Conservation (phyloP, 345 rosid species). For the Pugionium cornutum region DNA sequence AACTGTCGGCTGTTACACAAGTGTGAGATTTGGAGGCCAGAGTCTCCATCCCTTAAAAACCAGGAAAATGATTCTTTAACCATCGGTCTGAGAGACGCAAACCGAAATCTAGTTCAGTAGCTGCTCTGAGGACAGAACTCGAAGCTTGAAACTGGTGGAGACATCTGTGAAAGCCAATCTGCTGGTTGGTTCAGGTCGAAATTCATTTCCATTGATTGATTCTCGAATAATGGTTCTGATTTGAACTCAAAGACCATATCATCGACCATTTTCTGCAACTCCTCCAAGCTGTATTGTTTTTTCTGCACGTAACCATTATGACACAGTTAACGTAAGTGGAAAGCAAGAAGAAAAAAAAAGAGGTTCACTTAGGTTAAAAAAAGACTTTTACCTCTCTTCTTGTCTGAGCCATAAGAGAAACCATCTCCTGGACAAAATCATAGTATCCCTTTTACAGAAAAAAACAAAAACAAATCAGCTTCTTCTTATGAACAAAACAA, state of each 20-base stretch:
- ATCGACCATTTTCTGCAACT: conserved; percentile 76
- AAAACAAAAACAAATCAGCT: background rate
- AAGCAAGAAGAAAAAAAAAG: background rate
- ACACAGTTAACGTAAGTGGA: background rate
- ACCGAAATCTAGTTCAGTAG: conserved; percentile 18
- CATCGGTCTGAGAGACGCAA: background rate
- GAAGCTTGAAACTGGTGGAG: conserved; percentile 20
- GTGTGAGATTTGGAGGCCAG: background rate
- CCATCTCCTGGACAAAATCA: conserved; percentile 86
- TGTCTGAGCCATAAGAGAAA: conserved; percentile 71
- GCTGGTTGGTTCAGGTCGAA: conserved; percentile 36
- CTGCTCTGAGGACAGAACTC: conserved; percentile 31
- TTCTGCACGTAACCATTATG: conserved; percentile 22
- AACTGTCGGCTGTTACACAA: background rate
- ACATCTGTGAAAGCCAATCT: conserved; percentile 36
- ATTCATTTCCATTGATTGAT: conserved; percentile 18
- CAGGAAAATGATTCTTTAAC: background rate
- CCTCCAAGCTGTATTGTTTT: conserved; percentile 85
- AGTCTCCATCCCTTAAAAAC: background rate
- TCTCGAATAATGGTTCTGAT: conserved; percentile 31
- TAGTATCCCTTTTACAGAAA: conserved; percentile 51
- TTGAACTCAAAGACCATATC: conserved; percentile 66
- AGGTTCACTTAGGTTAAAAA: background rate
- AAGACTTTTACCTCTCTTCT: conserved; percentile 54
- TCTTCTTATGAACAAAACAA: background rate